Base-by-base conservation (phyloP, 2,329 filamentous ascomycete species). In the Nakataea oryzae region DNA sequence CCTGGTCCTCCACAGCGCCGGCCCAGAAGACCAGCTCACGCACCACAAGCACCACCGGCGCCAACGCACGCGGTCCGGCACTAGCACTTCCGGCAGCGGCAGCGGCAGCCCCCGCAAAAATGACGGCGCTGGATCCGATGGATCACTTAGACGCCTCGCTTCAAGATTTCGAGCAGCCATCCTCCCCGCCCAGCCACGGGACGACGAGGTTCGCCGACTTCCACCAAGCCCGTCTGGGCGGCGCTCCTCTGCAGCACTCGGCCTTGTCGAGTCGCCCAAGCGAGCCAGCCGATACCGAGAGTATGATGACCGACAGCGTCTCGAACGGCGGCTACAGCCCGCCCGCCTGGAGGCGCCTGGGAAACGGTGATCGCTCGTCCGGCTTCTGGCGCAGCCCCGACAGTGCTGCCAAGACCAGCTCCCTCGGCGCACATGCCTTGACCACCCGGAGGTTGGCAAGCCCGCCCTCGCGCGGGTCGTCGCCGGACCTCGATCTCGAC, bases 321-420 rank as follows among this genome's bases (percentile, higher is more conserved):
- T 85, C 81, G 70, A 77, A 66, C 69, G 81, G 81, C 78, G 82
- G 81, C 65, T 86, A 81, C 76, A 84, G 80, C 69, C 83, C 83
- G 62, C 83, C 83, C 65, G 83, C 83, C 58, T 86, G 83, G 83
- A 78, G 81, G 70, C 81, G 81, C 66, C 81, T 85, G 73, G 79
- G 77, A 75, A 85, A 84, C 78, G 83, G 81, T 68, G 78, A 79
- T 66, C 78, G 79, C 70, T 83, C 78, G 72, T 82, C 77, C 69
- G 81, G 82, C 65, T 85, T 86, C 71, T 86, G 87, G 81, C 81
- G 81, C 67, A 74, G 76, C 65, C 76, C 79, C 64, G 81, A 85
- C 68, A 81, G 86, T 63, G 73, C 78, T 66, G 29, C 17, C 62
- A 66, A 65, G 41, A 54, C 59, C 57, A 65, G 62, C 54, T 63